Conservation (phyloP, 2,329 filamentous ascomycete species). For the Fusarium sp. region DNA sequence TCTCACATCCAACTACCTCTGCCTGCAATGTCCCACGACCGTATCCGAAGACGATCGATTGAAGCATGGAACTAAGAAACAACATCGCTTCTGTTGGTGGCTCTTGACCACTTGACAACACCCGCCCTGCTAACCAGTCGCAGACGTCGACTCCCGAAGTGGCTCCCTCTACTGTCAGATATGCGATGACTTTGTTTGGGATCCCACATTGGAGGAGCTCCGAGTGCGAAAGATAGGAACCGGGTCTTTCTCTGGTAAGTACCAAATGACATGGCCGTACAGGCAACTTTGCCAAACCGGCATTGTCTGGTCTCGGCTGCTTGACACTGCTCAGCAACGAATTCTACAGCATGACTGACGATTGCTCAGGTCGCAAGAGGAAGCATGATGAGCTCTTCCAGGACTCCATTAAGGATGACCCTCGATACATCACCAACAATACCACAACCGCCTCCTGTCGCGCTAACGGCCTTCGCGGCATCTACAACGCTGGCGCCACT, state of each 20-base stretch:
- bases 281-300: background rate
- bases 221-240: constrained; percentile 77
- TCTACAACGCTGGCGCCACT: constrained; percentile 98
- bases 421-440: constrained; percentile 81
- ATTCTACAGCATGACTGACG: constrained; percentile 4
- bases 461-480: constrained; percentile 87
- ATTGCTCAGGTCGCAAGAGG: constrained; percentile 71
- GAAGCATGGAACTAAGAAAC: constrained; percentile 76
- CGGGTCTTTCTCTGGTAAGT: constrained; percentile 72
- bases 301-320: background rate
- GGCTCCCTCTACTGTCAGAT: constrained; percentile 84
- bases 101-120: background rate
- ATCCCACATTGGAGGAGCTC: constrained; percentile 82
- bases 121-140: constrained; percentile 42
- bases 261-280: background rate
- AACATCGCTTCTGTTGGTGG: constrained; percentile 77
- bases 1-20: constrained; percentile 77
- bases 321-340: background rate
- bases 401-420: constrained; percentile 76
- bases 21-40: constrained; percentile 78
- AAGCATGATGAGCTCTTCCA: constrained; percentile 79
- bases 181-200: constrained; percentile 86
- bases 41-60: constrained; percentile 73
- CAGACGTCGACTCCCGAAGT: constrained; percentile 82
- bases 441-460: constrained; percentile 84